A percentile compares a stretch with the other conserved stretches of the same genome.
Conservation (phyloP, 352 stramenopile genomes). For the Globisporangium paroecandrum region DNA sequence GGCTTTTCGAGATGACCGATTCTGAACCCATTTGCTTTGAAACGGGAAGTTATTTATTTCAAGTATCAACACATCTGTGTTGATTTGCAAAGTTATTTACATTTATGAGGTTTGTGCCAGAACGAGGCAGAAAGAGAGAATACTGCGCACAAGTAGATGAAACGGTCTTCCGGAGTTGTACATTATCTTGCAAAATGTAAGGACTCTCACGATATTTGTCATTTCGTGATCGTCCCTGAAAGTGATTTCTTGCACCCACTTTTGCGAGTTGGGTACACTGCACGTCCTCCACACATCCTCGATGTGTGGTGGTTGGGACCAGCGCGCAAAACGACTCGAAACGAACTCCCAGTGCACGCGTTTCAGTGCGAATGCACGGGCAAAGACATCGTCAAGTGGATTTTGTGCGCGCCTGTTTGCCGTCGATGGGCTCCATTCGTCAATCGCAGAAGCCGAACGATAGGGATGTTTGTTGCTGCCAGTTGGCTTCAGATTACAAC, state of each 20-base stretch:
- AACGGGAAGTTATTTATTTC: not conserved
- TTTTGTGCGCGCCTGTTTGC: not conserved
- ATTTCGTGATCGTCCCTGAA: not conserved
- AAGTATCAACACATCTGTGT: not conserved
- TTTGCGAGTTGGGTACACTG: conserved; percentile 4
- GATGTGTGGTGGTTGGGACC: not conserved
- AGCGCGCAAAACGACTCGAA: conserved; percentile 11
- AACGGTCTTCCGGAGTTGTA: not conserved
- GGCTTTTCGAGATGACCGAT: conserved; percentile 7
- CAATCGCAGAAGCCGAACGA: not conserved
- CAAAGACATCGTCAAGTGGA: conserved; percentile 5
- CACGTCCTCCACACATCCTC: not conserved
- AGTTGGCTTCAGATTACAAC: not conserved
- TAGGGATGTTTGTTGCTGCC: not conserved
- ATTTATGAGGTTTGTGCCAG: not conserved
- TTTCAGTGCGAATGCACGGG: not conserved
- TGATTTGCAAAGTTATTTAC: conserved; percentile 1
- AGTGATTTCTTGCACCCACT: not conserved
- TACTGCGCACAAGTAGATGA: not conserved
- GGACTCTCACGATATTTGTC: not conserved
- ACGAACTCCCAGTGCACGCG: not conserved
- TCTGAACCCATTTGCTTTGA: conserved; percentile 2
- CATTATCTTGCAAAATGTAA: not conserved
- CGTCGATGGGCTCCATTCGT: not conserved
- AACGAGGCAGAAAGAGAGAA: not conserved